A percentile compares a stretch with the other conserved stretches of the same genome.
phyloP scores from a whole-genome alignment of 116 monocot species.

The Cymodocea nodosa region DNA sequence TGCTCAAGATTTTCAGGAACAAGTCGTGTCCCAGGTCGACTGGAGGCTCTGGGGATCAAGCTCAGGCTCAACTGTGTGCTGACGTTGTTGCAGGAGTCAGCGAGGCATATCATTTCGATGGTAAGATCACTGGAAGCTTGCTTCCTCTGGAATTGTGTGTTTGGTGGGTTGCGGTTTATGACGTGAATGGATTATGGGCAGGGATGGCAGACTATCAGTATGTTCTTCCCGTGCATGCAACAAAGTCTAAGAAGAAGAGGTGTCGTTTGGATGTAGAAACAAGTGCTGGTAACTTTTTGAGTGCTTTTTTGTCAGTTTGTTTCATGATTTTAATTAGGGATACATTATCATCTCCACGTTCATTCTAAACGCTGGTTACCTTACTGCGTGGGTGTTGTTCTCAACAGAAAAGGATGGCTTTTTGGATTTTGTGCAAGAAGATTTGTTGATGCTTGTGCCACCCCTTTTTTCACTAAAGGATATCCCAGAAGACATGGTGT shows the following conservation, averaged over 20 bases:
- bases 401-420: constrained; percentile 21
- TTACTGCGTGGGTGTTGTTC: background rate
- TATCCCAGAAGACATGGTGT: constrained; percentile 65
- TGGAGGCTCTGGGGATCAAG: background rate
- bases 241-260: constrained; percentile 29
- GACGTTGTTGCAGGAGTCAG: constrained; percentile 52
- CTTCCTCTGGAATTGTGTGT: no score
- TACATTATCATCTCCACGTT: background rate
- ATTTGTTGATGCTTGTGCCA: constrained; percentile 81
- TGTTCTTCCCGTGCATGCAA: constrained; percentile 68
- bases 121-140: constrained; percentile 9
- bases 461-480: constrained; percentile 73
- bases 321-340: background rate
- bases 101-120: constrained; percentile 59
- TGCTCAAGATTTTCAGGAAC: constrained; percentile 50
- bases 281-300: constrained; percentile 15
- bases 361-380: background rate
- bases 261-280: constrained; percentile 16
- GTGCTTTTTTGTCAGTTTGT: background rate
- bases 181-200: constrained; percentile 2
- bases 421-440: constrained; percentile 33
- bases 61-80: constrained; percentile 19
- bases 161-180: no score
- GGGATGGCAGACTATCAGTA: constrained; percentile 93
- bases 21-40: background rate